These are phyloP conservation scores for Pichia sp. DNA, from an alignment of 1,139 yeast genomes.

Conservation along the genomic window DNA sequence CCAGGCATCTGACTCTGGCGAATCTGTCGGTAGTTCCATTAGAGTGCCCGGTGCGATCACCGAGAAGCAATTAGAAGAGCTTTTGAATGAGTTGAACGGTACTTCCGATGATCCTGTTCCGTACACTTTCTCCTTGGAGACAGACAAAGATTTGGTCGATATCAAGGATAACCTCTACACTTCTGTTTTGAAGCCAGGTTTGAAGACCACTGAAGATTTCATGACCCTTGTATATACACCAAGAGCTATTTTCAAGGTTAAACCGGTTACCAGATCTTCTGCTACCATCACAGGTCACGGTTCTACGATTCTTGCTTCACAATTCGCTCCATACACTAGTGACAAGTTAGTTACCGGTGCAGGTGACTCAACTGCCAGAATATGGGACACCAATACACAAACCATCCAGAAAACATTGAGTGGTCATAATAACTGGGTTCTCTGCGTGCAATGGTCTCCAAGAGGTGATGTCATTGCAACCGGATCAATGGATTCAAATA, in stretches of 20 bases:
- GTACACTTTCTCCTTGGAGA: conserved; percentile 67
- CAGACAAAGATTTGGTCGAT: conserved; percentile 53
- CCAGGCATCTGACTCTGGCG: conserved; percentile 95
- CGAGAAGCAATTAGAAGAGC: conserved; percentile 81
- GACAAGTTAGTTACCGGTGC: conserved; percentile 91
- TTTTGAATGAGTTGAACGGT: conserved; percentile 66
- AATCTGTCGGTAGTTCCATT: conserved; percentile 71
- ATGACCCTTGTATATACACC: conserved; percentile 90
- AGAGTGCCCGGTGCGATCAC: conserved; percentile 89
- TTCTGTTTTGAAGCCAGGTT: conserved; percentile 78
- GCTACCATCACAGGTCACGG: conserved; percentile 97
- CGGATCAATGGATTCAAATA: conserved; percentile 90
- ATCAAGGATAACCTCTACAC: conserved; percentile 69
- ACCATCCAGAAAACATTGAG: conserved; percentile 74
- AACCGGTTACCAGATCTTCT: conserved; percentile 83
- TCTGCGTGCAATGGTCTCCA: conserved; percentile 92
- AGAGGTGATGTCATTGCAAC: conserved; percentile 90
- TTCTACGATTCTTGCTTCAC: conserved; percentile 83
- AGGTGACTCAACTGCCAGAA: conserved; percentile 94
- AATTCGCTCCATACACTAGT: conserved; percentile 88
- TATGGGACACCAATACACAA: conserved; percentile 96
- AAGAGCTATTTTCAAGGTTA: conserved; percentile 88
- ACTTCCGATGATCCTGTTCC: conserved; percentile 82
- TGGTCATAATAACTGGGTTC: conserved; percentile 93
- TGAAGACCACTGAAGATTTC: conserved; percentile 88